Conservation (phyloP, 2,329 filamentous ascomycete species). For the Sporothrix schenckii region DNA sequence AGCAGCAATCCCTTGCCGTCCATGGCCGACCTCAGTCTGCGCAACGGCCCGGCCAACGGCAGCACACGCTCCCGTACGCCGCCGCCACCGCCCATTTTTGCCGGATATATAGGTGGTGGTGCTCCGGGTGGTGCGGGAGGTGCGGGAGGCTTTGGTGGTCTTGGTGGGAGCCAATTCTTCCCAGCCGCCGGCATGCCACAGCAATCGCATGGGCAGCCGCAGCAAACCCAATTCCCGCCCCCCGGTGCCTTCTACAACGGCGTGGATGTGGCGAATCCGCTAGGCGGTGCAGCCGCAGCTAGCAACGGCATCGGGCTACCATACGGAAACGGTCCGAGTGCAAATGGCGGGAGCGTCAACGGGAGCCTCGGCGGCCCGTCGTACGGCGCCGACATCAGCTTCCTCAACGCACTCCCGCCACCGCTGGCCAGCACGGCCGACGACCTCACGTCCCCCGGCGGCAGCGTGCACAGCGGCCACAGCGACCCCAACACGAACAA, state of each 20-base stretch:
- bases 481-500: neutral
- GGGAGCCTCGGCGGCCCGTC: neutral
- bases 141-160: neutral
- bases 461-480: neutral
- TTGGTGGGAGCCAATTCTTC: neutral
- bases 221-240: neutral
- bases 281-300: neutral
- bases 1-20: conserved; percentile 5
- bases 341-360: neutral
- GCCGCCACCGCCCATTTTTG: conserved; percentile 31
- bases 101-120: conserved; percentile 14
- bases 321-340: neutral
- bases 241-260: conserved; percentile 25
- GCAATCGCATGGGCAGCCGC: neutral
- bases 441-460: neutral
- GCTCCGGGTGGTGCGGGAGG: neutral
- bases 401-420: conserved; percentile 9
- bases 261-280: neutral
- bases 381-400: neutral
- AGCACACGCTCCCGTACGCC: conserved; percentile 4
- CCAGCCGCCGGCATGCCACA: neutral
- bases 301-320: conserved; percentile 11
- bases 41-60: neutral
- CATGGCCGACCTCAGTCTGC: conserved; percentile 16
- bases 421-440: neutral